These are phyloP conservation scores for Casaregolazyma suthepensis DNA, from an alignment of 1,139 yeast genomes.

Conservation along the genomic window DNA sequence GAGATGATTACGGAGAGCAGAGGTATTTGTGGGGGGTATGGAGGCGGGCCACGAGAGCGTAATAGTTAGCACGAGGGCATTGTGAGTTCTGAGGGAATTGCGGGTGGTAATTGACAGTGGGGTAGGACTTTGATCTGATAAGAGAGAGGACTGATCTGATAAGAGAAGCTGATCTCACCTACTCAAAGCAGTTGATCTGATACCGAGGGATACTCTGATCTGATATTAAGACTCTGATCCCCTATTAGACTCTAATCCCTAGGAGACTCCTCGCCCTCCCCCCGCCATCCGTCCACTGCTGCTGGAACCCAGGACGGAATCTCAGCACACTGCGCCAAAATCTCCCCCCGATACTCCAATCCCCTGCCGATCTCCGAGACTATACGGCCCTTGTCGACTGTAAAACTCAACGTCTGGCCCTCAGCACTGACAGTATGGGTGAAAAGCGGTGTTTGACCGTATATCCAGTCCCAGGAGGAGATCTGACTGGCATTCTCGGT, in stretches of 20 bases:
- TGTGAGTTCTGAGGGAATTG: too few species aligned
- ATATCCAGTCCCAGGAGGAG: slow-evolving; percentile 63
- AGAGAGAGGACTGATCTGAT: too few species aligned
- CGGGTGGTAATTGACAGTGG: too few species aligned
- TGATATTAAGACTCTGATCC: too few species aligned
- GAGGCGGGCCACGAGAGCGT: too few species aligned
- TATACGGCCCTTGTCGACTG: slow-evolving; percentile 41
- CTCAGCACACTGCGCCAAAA: slow-evolving; percentile 1
- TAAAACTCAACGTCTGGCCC: slow-evolving; percentile 33
- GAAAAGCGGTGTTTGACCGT: slow-evolving; percentile 66
- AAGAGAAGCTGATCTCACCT: too few species aligned
- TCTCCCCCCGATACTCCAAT: slow-evolving; percentile 10
- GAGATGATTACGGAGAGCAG: slow-evolving; percentile 81
- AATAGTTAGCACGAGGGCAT: too few species aligned
- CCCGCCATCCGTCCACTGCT: slow-evolving; percentile 18
- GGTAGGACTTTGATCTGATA: too few species aligned
- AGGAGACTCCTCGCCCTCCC: too few species aligned
- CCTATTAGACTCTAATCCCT: too few species aligned
- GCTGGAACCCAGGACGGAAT: slow-evolving; percentile 13
- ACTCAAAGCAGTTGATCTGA: too few species aligned
- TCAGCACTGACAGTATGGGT: slow-evolving; percentile 37
- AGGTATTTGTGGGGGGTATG: slow-evolving; percentile 39
- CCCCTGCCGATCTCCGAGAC: slow-evolving; percentile 1
- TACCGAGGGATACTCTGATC: too few species aligned
- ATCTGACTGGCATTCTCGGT: slow-evolving; percentile 40